Base-by-base conservation (phyloP, 2,329 filamentous ascomycete genomes). In the Colletotrichum sp. region DNA sequence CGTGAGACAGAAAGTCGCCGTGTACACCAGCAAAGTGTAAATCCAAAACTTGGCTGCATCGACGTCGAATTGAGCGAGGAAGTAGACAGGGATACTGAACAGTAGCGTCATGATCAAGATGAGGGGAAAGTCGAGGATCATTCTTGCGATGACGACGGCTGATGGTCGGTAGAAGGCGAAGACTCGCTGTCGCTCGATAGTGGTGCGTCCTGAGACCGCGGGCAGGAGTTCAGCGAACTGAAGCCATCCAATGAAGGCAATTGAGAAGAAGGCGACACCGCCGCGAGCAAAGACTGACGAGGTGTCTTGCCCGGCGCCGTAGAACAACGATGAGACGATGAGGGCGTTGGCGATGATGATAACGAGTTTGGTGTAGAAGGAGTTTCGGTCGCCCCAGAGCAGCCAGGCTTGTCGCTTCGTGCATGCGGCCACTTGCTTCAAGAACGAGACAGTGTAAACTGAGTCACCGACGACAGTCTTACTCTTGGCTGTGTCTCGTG, bases 311-410 rank as follows among this genome's bases (percentile, higher is more conserved):
- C 89, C 84, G 34, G 94, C 85, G 76, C 94, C 91, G 79, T 95
- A 95, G 85, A 97, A 97, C 22, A 97, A 87, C 3, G 93, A 95
- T 3, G 94, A 93, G 70, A 96, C 93, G 76, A 97, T 94, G 12
- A 97, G 88, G 6, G 84, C 87, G 82, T 95, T 94, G 73, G 93
- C 90, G 73, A 96, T 84, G 79, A 96, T 94, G 81, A 95, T 95
- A 84, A 95, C 94, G 75, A 94, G 89, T 78, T 96, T 97, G 55
- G 94, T 96, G 82, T 92, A 93, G 2, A 97, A 88, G 0, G 94
- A 93, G 1, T 92, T 92, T 75, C 89, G 93, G 83, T 97, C 94
- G 52, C 94, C 94, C 81, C 91, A 90, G 32, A 96, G 90, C 34
- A 97, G 89, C 93, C 94, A 96, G 75, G 95, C 93, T 83, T 97